These are phyloP conservation scores for Maudiozyma pseudohumilis DNA, from an alignment of 805 yeast species.

Conservation along the genomic window DNA sequence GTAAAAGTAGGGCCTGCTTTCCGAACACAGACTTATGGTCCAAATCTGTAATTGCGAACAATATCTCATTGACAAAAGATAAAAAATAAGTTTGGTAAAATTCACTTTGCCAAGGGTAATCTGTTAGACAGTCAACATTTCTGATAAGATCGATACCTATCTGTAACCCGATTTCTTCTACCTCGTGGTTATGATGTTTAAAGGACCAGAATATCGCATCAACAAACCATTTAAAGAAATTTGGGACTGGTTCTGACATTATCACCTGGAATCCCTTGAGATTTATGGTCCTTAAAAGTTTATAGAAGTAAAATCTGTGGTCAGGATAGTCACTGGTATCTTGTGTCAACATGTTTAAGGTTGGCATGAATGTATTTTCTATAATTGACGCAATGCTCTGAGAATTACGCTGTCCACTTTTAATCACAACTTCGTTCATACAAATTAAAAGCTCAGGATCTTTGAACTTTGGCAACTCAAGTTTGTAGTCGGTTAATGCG, in stretches of 20 bases:
- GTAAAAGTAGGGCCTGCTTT: constrained; percentile 68
- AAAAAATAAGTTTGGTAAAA: constrained; percentile 80
- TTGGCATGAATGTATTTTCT: constrained; percentile 78
- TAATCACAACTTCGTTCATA: constrained; percentile 73
- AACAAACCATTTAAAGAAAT: constrained; percentile 74
- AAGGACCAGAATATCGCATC: constrained; percentile 95
- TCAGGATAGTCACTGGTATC: constrained; percentile 92
- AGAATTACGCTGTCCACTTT: constrained; percentile 68
- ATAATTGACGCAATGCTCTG: constrained; percentile 64
- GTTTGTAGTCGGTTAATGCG: constrained; percentile 74
- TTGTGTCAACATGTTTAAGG: constrained; percentile 84
- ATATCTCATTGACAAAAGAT: constrained; percentile 76
- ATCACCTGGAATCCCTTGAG: constrained; percentile 66
- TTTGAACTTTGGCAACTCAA: constrained; percentile 83
- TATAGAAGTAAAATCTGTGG: constrained; percentile 61
- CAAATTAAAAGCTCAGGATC: constrained; percentile 93
- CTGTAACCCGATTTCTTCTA: constrained; percentile 76
- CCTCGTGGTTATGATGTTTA: constrained; percentile 89
- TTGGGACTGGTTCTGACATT: constrained; percentile 62
- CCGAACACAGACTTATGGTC: constrained; percentile 93
- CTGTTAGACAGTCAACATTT: constrained; percentile 65
- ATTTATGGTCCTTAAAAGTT: constrained; percentile 6
- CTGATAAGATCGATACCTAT: constrained; percentile 68
- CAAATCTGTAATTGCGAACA: constrained; percentile 82
- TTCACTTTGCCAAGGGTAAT: constrained; percentile 54